Evolutionary conservation across 176 grass and related monocot species (phyloP).

Genomic region (Avena insularis): DNA sequence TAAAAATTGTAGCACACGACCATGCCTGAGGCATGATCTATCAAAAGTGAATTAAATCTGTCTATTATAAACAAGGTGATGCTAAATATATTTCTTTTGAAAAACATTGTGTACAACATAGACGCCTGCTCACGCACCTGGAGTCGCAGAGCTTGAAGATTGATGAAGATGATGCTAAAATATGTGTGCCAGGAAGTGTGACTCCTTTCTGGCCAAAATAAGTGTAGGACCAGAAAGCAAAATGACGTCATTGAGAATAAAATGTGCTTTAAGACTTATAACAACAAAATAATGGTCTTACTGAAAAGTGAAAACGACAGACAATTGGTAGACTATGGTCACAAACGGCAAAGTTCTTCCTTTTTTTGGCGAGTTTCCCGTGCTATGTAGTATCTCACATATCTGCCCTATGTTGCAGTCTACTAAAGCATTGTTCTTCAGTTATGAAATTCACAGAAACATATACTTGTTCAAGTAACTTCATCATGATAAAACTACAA

Average conservation of each 20-base stretch:
- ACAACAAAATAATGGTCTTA: conserved; percentile 13
- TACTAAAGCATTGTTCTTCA: background rate
- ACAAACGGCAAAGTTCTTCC: background rate
- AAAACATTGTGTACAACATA: background rate
- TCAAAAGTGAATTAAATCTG: background rate
- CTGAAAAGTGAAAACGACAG: background rate
- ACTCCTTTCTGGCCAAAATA: background rate
- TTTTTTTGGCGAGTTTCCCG: background rate
- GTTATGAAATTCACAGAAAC: conserved; percentile 13
- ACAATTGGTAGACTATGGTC: background rate
- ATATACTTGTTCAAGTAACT: background rate
- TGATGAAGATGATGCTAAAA: background rate
- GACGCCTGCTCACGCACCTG: background rate
- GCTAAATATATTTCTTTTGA: background rate
- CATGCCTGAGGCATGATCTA: conserved; percentile 3
- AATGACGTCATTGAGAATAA: background rate
- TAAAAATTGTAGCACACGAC: conserved; percentile 6
- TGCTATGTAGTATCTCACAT: background rate
- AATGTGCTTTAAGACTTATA: conserved; percentile 1
- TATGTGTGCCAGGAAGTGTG: background rate
- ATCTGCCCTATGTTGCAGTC: background rate
- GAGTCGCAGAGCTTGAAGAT: background rate
- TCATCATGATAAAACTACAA: conserved; percentile 13
- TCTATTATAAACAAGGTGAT: background rate
- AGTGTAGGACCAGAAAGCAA: conserved; percentile 9